Evolutionary conservation across 2,329 filamentous ascomycete species (phyloP).

Genomic region (Exophiala bonariae): DNA sequence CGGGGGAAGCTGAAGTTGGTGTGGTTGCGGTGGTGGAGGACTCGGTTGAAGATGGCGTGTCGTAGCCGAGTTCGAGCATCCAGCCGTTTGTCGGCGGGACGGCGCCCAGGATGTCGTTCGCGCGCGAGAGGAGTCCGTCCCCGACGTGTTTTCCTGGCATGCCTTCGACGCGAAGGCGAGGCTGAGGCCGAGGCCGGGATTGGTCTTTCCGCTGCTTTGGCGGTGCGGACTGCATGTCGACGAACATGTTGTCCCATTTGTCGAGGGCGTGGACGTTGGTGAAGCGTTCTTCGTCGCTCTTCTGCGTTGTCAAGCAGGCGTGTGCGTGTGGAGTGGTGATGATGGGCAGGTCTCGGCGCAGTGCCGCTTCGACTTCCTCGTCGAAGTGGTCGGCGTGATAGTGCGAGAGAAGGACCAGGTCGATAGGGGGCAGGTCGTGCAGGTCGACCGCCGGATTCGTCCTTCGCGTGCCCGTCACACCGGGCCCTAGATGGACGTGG

Average conservation of each 20-base stretch:
- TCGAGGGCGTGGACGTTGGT: slow-evolving; percentile 56
- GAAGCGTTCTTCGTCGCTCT: slow-evolving; percentile 51
- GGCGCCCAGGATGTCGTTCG: slow-evolving; percentile 50
- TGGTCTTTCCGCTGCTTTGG: too few relatives aligned
- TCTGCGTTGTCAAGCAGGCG: slow-evolving; percentile 45
- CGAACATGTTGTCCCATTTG: slow-evolving; percentile 53
- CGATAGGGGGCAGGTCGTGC: slow-evolving; percentile 59
- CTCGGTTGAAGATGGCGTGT: too few relatives aligned
- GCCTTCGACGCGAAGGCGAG: slow-evolving; percentile 58
- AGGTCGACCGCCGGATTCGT: slow-evolving; percentile 63
- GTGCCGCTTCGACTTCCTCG: slow-evolving; percentile 50
- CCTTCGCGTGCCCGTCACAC: slow-evolving; percentile 54
- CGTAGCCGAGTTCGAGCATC: slow-evolving; percentile 63
- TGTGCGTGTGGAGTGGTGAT: slow-evolving; percentile 65
- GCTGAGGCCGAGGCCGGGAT: slow-evolving; percentile 30
- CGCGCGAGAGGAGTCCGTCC: slow-evolving; percentile 40
- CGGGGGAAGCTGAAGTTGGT: too few relatives aligned
- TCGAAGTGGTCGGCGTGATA: slow-evolving; percentile 65
- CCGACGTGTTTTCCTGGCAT: slow-evolving; percentile 67
- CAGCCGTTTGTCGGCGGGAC: slow-evolving; percentile 66
- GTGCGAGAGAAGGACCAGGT: slow-evolving; percentile 62
- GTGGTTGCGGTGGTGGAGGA: too few relatives aligned
- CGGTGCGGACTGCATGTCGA: slow-evolving; percentile 38
- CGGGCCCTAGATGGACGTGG: slow-evolving; percentile 66
- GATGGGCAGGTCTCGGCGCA: slow-evolving; percentile 59